Conservation (phyloP, 2,329 filamentous ascomycete genomes). For the Xylariaceae sp. region DNA sequence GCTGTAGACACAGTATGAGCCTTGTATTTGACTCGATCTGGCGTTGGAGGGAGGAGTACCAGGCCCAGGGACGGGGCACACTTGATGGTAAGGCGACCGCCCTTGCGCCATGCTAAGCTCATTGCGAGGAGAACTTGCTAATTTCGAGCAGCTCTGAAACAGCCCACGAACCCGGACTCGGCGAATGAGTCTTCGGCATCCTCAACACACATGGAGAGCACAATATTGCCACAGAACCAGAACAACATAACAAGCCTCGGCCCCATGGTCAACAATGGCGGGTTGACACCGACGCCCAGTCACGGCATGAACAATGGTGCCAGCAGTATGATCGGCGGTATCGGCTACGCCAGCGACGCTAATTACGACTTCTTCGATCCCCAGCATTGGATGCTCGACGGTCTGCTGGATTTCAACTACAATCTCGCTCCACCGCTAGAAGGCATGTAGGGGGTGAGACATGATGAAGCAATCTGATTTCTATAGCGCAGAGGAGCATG, state of each 20-base stretch:
- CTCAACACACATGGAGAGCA: slow-evolving; percentile 56
- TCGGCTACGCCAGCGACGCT: slow-evolving; percentile 53
- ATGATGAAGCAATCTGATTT: background rate
- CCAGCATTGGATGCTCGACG: slow-evolving; percentile 88
- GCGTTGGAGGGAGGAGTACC: slow-evolving; percentile 77
- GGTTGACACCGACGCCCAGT: slow-evolving; percentile 43
- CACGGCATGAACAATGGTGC: slow-evolving; percentile 36
- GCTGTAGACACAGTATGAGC: slow-evolving; percentile 78
- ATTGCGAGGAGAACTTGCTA: slow-evolving; percentile 25
- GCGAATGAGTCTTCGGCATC: slow-evolving; percentile 64
- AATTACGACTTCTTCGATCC: slow-evolving; percentile 88
- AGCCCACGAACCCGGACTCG: slow-evolving; percentile 79
- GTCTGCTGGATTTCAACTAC: slow-evolving; percentile 73
- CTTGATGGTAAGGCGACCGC: slow-evolving; percentile 55
- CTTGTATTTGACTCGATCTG: slow-evolving; percentile 79
- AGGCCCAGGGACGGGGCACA: slow-evolving; percentile 60
- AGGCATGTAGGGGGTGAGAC: slow-evolving; percentile 32
- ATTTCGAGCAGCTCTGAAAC: slow-evolving; percentile 60
- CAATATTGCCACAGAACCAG: slow-evolving; percentile 44
- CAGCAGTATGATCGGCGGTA: slow-evolving; percentile 41
- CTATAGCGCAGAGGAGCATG: background rate
- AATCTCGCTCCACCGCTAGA: slow-evolving; percentile 48
- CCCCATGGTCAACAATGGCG: slow-evolving; percentile 41
- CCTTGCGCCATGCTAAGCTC: no score
- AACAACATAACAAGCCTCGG: slow-evolving; percentile 39